These are phyloP conservation scores for Ophiostoma tasmaniense DNA, from an alignment of 2,329 filamentous ascomycete species.

Conservation along the genomic window DNA sequence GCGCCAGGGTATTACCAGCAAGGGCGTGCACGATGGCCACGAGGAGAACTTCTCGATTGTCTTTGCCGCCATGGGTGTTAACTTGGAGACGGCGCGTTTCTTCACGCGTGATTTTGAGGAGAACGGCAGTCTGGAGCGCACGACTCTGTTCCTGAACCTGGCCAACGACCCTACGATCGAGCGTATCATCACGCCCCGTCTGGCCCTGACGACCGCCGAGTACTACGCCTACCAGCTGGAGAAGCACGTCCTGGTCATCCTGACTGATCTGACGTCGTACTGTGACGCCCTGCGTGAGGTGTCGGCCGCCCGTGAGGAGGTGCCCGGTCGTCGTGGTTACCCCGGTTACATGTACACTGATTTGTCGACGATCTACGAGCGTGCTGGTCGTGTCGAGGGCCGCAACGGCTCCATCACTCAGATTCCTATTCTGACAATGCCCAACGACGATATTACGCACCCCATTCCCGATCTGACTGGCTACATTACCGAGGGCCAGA, in stretches of 20 bases:
- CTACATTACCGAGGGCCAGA: constrained; percentile 98
- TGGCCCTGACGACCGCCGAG: constrained; percentile 94
- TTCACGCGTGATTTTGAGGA: constrained; percentile 98
- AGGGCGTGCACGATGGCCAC: constrained; percentile 92
- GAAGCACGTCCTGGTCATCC: constrained; percentile 98
- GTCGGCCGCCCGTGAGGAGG: constrained; percentile 95
- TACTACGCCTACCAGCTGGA: constrained; percentile 99
- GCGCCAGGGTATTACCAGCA: constrained; percentile 68
- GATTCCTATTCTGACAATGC: constrained; percentile 98
- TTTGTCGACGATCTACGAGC: constrained; percentile 99
- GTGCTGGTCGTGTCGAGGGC: constrained; percentile 92
- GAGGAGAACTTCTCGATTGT: constrained; percentile 99
- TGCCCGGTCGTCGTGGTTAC: constrained; percentile 97
- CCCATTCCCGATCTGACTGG: constrained; percentile 98
- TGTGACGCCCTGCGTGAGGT: constrained; percentile 98
- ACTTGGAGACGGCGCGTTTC: constrained; percentile 97
- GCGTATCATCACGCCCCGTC: constrained; percentile 98
- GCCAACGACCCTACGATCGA: constrained; percentile 99
- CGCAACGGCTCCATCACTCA: constrained; percentile 98
- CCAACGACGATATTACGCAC: constrained; percentile 99
- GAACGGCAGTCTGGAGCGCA: constrained; percentile 96
- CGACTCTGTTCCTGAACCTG: constrained; percentile 96
- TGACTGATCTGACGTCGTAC: constrained; percentile 96
- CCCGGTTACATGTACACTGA: constrained; percentile 99
- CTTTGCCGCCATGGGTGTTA: constrained; percentile 99